phyloP scores from a whole-genome alignment of 805 yeast genomes.

The Barnettozyma populi region DNA sequence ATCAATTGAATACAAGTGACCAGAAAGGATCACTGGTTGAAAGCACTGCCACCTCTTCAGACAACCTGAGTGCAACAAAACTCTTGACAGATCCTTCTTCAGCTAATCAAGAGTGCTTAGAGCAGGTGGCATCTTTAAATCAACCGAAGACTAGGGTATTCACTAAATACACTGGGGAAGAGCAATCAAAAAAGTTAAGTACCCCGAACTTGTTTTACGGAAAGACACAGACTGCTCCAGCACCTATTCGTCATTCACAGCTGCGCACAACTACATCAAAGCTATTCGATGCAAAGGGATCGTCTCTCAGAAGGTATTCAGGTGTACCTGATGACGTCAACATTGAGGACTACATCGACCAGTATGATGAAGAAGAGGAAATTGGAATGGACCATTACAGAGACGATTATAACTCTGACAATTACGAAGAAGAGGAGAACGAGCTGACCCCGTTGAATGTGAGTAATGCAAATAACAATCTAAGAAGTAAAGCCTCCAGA shows the following conservation, averaged over 20 bases:
- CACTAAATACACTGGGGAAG: slow-evolving; percentile 20
- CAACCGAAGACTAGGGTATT: slow-evolving; percentile 11
- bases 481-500: slow-evolving; percentile 16
- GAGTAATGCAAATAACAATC: slow-evolving; percentile 17
- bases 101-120: neutral
- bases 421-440: slow-evolving; percentile 21
- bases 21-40: neutral
- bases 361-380: slow-evolving; percentile 35
- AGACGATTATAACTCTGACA: slow-evolving; percentile 24
- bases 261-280: slow-evolving; percentile 67
- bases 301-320: slow-evolving; percentile 67
- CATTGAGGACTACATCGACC: slow-evolving; percentile 38
- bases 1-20: neutral
- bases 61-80: neutral
- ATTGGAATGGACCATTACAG: slow-evolving; percentile 28
- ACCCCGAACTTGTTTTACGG: slow-evolving; percentile 6
- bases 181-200: slow-evolving; percentile 15
- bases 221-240: neutral
- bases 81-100: neutral
- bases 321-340: slow-evolving; percentile 60
- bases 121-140: neutral
- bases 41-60: neutral
- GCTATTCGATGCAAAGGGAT: slow-evolving; percentile 66
- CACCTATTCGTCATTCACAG: slow-evolving; percentile 22
- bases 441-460: slow-evolving; percentile 25